Evolutionary conservation across 768 basidiomycete species (phyloP).

Genomic region (Boletus reticuloceps): DNA sequence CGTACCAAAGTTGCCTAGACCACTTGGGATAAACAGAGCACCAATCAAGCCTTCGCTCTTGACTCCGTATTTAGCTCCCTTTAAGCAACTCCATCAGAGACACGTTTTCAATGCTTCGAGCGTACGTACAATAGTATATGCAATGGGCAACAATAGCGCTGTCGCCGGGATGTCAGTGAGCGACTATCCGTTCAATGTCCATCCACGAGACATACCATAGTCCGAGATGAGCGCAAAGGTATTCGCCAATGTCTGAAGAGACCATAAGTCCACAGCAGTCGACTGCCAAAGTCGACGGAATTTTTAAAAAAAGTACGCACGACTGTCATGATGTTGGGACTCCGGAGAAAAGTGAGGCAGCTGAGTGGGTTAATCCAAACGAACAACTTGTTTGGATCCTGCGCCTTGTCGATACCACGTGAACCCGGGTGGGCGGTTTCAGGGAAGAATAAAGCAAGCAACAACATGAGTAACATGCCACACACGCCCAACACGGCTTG

Average conservation of each 20-base stretch:
- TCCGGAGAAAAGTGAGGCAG: slow-evolving; percentile 48
- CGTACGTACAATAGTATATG: slow-evolving; percentile 58
- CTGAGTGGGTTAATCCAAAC: slow-evolving; percentile 59
- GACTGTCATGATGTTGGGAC: slow-evolving; percentile 54
- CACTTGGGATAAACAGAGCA: slow-evolving; percentile 23
- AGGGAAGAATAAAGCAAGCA: slow-evolving; percentile 47
- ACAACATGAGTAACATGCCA: slow-evolving; percentile 38
- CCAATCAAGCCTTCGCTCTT: slow-evolving; percentile 21
- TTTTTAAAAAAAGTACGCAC: slow-evolving; percentile 43
- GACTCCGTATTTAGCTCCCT: slow-evolving; percentile 45
- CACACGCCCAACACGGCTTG: slow-evolving; percentile 45
- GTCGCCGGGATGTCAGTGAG: not conserved
- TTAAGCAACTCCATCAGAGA: not conserved
- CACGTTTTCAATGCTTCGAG: not conserved
- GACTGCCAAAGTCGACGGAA: not conserved
- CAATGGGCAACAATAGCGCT: slow-evolving; percentile 54
- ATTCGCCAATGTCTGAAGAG: slow-evolving; percentile 42
- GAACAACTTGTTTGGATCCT: slow-evolving; percentile 22
- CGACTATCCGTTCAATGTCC: not conserved
- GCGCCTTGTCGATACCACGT: slow-evolving; percentile 49
- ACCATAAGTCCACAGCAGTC: not conserved
- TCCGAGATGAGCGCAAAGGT: slow-evolving; percentile 24
- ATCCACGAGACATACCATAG: slow-evolving; percentile 30
- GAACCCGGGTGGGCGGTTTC: slow-evolving; percentile 65
- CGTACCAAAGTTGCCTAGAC: slow-evolving; percentile 23